Base-by-base conservation (phyloP, 176 grass and related monocot species). In the Oryza meridionalis region DNA sequence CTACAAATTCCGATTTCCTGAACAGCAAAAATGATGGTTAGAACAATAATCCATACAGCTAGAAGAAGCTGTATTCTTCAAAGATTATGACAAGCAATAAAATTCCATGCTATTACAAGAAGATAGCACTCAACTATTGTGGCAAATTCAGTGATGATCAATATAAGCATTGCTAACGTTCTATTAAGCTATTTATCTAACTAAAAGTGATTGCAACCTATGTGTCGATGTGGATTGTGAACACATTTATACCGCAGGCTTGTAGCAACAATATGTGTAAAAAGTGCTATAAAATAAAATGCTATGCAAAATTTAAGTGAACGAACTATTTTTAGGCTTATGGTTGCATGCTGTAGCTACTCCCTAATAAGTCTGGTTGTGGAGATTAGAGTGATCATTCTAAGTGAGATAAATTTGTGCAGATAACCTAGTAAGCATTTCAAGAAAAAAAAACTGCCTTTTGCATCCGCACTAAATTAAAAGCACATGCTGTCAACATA, bases 1-100 rank as follows among this genome's bases (percentile, higher is more conserved):
- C 67, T 4, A 87, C 92, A 71, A 93, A 98, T 85, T 98, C 96
- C 16, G 96, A 95, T 92, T 93, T 98, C 37, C 96, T 98, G 91
- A 79, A 91, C 37, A 80, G 61, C 74, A 67, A 13, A 73, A 84
- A 37, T 32, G 61, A 90, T 24, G 26, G 67, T 37, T 10, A 72
- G 55, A 53, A 38, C 7, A 55, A 77, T 86, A 72, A 71, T 26
- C 0, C 24, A 70, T 40, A 64, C 35, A 70, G 8, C 24, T n/a
- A 43, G 1, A 69, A 68, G 10, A 84, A 63, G 22, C 0, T 64
- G 27, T 42, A 5, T 25, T 45, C 2, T 17, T 44, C 14, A 69
- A 6, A 22, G 67, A 17, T 16, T 11, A 21, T 37, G 29, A 63
- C 13, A 65, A 33, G 67, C 22, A 45, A 6, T 16, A 53, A 58